Base-by-base conservation (phyloP, 371 early-diverging fungal genomes). In the Thermomucor indicae-seudaticae region DNA sequence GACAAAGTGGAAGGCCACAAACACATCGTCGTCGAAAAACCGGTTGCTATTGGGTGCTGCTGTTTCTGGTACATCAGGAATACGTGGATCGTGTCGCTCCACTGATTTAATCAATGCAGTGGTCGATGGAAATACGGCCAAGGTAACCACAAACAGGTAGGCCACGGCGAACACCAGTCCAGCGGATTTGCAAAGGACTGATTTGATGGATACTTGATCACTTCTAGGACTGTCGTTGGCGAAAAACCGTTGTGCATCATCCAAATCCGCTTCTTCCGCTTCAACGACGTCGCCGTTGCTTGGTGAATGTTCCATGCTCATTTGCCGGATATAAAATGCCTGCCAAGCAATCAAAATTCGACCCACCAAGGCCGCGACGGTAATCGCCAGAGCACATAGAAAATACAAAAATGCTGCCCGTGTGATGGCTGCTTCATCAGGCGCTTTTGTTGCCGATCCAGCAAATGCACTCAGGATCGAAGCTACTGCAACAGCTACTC, bases 81-180 rank as follows among this genome's bases (percentile, higher is more conserved):
- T n/a, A n/a, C n/a, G n/a, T n/a, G 71, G 51, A 11, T 51, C 42
- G 28, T 59, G 68, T 37, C 67, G 63, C 10, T 39, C 45, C 8
- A 67, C 60, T 0, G 91, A 87, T 34, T 76, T 79, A 55, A 90
- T 84, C 12, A 80, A 65, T 0, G 85, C 72, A 0, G 90, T 89
- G 35, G 90, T 72, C 2, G 92, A 84, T 1, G 92, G 92, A 64
- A 86, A 92, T 14, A 91, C 55, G 24, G 81, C 72, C 16, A 92
- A 58, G 0, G 92, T 92, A 46, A 88, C 61, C 0, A 72, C 54
- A 64, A 89, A 90, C 17, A 78, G 70, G 30, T 86, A 64, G 8
- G 68, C 57, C 3, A 88, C 72, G 12, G 82, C 66, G 47, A 82
- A 74, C 8, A 74, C 67, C 20, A 81, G 57, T 16, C 72, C 64